These are phyloP conservation scores for Hypomontagnella submonticulosa DNA, from an alignment of 495 filamentous ascomycete genomes.

Conservation along the genomic window DNA sequence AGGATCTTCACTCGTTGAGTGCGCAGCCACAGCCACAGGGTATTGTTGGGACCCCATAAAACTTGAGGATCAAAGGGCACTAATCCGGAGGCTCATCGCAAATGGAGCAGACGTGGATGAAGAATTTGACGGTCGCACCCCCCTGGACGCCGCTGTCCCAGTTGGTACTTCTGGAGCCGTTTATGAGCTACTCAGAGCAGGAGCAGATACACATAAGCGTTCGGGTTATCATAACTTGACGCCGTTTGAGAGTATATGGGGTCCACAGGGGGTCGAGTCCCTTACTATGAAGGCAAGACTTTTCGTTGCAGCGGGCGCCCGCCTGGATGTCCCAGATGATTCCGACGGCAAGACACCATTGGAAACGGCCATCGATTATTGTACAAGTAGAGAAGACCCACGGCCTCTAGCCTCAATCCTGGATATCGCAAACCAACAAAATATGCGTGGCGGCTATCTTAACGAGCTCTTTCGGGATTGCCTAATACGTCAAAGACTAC, in stretches of 20 bases:
- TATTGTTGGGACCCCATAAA: no score
- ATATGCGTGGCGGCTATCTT: conserved; percentile 13
- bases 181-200: conserved; percentile 20
- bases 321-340: conserved; percentile 13
- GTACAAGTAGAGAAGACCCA: not conserved
- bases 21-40: not conserved
- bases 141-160: conserved; percentile 19
- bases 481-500: not conserved
- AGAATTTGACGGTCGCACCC: not conserved
- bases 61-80: not conserved
- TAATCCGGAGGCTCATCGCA: conserved; percentile 10
- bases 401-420: not conserved
- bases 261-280: not conserved
- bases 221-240: not conserved
- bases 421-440: conserved; percentile 1
- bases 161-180: not conserved
- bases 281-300: conserved; percentile 16
- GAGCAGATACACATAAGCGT: conserved; percentile 13
- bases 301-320: conserved; percentile 22
- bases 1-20: conserved; percentile 8
- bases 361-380: not conserved
- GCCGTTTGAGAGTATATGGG: conserved; percentile 16
- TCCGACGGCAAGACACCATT: not conserved
- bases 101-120: conserved; percentile 11
- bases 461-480: conserved; percentile 18